Evolutionary conservation across 2,329 filamentous ascomycete species (phyloP).

Genomic region (Epichloe brachyelytri): DNA sequence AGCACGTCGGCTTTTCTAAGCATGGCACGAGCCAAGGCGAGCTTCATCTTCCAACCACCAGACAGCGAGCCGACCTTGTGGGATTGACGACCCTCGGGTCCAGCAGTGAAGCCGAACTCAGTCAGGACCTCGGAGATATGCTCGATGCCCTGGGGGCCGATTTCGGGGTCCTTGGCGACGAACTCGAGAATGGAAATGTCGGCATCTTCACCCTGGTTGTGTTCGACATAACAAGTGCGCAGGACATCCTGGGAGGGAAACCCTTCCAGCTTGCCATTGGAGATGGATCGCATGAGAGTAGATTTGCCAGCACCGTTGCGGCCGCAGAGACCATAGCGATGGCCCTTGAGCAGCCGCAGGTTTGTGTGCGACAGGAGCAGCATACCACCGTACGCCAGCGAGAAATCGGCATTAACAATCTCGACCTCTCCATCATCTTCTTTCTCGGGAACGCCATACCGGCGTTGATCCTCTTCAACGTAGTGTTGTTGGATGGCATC

Average conservation of each 20-base stretch:
- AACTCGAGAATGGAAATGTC: slow-evolving; percentile 94
- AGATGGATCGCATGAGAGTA: slow-evolving; percentile 96
- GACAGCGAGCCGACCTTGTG: slow-evolving; percentile 89
- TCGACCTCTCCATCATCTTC: slow-evolving; percentile 88
- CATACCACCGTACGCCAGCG: slow-evolving; percentile 95
- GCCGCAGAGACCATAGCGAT: slow-evolving; percentile 92
- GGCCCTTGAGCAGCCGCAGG: slow-evolving; percentile 83
- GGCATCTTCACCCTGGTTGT: slow-evolving; percentile 97
- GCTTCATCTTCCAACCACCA: slow-evolving; percentile 99
- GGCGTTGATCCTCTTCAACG: slow-evolving; percentile 73
- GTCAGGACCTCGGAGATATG: slow-evolving; percentile 73
- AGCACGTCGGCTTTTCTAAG: slow-evolving; percentile 93
- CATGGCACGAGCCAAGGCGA: slow-evolving; percentile 92
- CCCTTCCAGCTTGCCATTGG: slow-evolving; percentile 88
- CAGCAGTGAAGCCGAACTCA: slow-evolving; percentile 88
- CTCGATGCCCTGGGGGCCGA: slow-evolving; percentile 64
- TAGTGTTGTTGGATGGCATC: slow-evolving; percentile 66
- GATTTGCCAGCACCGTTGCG: slow-evolving; percentile 97
- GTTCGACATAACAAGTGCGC: slow-evolving; percentile 94
- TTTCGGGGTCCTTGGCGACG: slow-evolving; percentile 76
- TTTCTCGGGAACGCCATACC: slow-evolving; percentile 70
- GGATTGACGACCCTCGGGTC: slow-evolving; percentile 76
- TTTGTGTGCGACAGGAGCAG: slow-evolving; percentile 93
- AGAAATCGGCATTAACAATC: slow-evolving; percentile 97
- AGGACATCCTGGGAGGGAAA: slow-evolving; percentile 89